A percentile compares a stretch with the other conserved stretches of the same genome.
Evolutionary conservation across 108 stramenopile species (phyloP).

Genomic region (Stephanodiscus minutulus): DNA sequence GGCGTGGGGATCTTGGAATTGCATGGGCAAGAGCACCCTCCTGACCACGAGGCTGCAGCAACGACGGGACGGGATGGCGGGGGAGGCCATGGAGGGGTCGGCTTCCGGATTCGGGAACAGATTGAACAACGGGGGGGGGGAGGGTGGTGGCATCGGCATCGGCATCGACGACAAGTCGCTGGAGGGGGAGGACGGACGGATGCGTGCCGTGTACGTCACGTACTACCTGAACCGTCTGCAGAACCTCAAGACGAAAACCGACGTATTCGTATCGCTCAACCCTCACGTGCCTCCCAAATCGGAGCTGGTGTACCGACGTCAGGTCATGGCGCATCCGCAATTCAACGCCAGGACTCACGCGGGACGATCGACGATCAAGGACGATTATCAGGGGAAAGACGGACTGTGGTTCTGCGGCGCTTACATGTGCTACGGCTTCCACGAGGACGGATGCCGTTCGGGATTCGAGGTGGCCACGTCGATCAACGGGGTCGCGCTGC

Average conservation of each 20-base stretch:
- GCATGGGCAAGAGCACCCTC: conserved; percentile 68
- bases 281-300: conserved; percentile 72
- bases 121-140: conserved; percentile 7
- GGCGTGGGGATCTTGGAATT: conserved; percentile 97
- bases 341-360: conserved; percentile 72
- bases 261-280: conserved; percentile 94
- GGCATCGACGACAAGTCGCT: conserved; percentile 21
- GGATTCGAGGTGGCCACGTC: conserved; percentile 83
- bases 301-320: conserved; percentile 54
- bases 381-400: conserved; percentile 72
- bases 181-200: conserved; percentile 68
- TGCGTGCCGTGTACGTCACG: conserved; percentile 89
- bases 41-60: conserved; percentile 35
- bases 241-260: conserved; percentile 64
- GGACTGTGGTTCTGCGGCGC: conserved; percentile 95
- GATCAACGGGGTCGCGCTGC: conserved; percentile 64
- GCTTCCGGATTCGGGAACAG: conserved; percentile 76
- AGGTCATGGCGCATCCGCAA: conserved; percentile 86
- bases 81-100: conserved; percentile 72
- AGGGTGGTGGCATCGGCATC: conserved; percentile 5
- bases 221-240: conserved; percentile 97
- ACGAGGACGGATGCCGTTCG: conserved; percentile 93
- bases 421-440: conserved; percentile 96
- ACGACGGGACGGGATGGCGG: conserved; percentile 26
- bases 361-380: conserved; percentile 63